phyloP scores from a whole-genome alignment of 352 stramenopile genomes.

The Plasmopara viticola region DNA sequence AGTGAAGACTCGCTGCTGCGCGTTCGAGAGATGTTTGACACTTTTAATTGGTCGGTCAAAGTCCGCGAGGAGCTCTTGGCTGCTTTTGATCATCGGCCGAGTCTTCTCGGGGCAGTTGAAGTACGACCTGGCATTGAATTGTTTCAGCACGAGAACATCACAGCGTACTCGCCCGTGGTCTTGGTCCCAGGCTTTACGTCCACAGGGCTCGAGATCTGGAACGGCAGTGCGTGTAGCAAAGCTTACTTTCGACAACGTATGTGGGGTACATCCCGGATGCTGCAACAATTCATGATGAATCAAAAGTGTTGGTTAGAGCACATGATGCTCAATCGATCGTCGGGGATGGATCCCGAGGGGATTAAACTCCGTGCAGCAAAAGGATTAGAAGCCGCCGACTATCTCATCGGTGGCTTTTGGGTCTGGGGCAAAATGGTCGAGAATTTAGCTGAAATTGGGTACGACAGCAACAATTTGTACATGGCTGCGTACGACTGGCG shows the following conservation, averaged over 20 bases:
- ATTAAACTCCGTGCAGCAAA: slow-evolving; percentile 74
- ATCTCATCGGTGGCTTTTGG: slow-evolving; percentile 92
- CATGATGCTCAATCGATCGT: slow-evolving; percentile 86
- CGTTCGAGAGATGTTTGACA: slow-evolving; percentile 55
- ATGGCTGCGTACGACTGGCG: slow-evolving; percentile 87
- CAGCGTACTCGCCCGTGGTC: slow-evolving; percentile 72
- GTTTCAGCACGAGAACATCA: slow-evolving; percentile 39
- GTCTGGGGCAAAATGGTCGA: slow-evolving; percentile 91
- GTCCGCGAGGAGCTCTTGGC: slow-evolving; percentile 59
- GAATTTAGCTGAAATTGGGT: slow-evolving; percentile 89
- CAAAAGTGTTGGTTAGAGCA: slow-evolving; percentile 91
- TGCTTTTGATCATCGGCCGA: slow-evolving; percentile 50
- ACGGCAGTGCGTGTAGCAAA: slow-evolving; percentile 80
- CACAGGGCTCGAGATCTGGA: slow-evolving; percentile 93
- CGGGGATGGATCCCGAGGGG: slow-evolving; percentile 84
- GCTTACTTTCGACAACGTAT: slow-evolving; percentile 90
- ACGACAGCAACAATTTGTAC: slow-evolving; percentile 88
- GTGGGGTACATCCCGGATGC: slow-evolving; percentile 88
- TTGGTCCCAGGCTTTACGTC: slow-evolving; percentile 92
- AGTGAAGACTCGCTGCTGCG: slow-evolving; percentile 42
- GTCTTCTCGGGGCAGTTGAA: slow-evolving; percentile 27
- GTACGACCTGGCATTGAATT: slow-evolving; percentile 47
- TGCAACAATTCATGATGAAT: slow-evolving; percentile 85
- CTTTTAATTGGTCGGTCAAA: slow-evolving; percentile 60
- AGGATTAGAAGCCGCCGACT: slow-evolving; percentile 90